A percentile compares a stretch with the other conserved stretches of the same genome.
Evolutionary conservation across 768 basidiomycete genomes (phyloP).

Genomic region (Boletus tomentosulus): DNA sequence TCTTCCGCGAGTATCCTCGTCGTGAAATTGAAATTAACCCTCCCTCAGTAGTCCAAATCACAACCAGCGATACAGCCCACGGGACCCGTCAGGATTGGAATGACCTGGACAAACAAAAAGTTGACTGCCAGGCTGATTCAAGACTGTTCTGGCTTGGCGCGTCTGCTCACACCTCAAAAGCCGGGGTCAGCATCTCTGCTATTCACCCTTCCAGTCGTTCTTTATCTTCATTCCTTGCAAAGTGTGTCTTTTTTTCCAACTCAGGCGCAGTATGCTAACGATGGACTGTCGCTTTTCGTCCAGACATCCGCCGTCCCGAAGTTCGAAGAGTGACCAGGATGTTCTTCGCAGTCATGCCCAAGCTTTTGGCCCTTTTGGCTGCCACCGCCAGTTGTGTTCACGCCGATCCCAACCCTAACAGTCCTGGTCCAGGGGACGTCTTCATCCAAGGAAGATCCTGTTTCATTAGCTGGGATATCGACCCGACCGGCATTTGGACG

Average conservation of each 20-base stretch:
- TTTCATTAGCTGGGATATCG: conserved; percentile 54
- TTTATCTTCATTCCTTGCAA: conserved; percentile 4
- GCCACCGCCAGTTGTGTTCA: conserved; percentile 35
- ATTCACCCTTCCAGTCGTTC: conserved; percentile 7
- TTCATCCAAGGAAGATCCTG: conserved; percentile 59
- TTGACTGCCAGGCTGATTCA: background rate
- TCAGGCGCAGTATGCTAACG: background rate
- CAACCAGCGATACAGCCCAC: background rate
- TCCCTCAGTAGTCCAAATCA: background rate
- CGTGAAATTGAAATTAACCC: background rate
- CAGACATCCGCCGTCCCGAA: background rate
- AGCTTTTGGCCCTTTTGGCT: conserved; percentile 18
- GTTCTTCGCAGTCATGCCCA: conserved; percentile 11
- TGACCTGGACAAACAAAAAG: background rate
- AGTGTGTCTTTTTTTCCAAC: background rate
- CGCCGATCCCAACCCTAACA: conserved; percentile 56
- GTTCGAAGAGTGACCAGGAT: conserved; percentile 8
- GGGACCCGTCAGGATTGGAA: conserved; percentile 1
- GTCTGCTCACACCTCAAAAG: background rate
- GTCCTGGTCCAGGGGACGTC: conserved; percentile 54
- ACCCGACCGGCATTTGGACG: conserved; percentile 61
- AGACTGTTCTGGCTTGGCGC: background rate
- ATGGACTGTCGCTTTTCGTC: background rate
- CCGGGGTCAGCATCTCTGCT: background rate
- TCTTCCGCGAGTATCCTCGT: background rate